These are phyloP conservation scores for Penicillium aurantiogriseum DNA, from an alignment of 2,329 filamentous ascomycete species.

Conservation along the genomic window DNA sequence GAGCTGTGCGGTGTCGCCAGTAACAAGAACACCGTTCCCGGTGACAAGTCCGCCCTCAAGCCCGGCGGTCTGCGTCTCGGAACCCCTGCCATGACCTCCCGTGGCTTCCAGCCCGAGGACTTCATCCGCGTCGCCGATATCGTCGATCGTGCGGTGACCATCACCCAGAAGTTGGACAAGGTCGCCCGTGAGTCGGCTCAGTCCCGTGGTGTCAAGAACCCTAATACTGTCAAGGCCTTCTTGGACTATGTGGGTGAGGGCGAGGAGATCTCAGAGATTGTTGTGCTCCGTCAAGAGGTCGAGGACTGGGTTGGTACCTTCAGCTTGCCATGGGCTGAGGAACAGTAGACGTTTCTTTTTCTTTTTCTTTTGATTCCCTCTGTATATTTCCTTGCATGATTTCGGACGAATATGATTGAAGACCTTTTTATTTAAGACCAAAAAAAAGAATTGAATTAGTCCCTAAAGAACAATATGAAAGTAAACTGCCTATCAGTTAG, in stretches of 20 bases:
- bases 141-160: slow-evolving; percentile 77
- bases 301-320: slow-evolving; percentile 83
- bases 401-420: slow-evolving; percentile 28
- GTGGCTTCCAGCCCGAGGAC: slow-evolving; percentile 85
- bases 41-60: slow-evolving; percentile 88
- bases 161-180: slow-evolving; percentile 76
- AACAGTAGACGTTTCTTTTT: slow-evolving; percentile 44
- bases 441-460: background rate
- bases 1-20: slow-evolving; percentile 94
- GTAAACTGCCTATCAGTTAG: background rate
- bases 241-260: slow-evolving; percentile 79
- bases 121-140: slow-evolving; percentile 84
- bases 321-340: slow-evolving; percentile 77
- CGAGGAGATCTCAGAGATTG: slow-evolving; percentile 80
- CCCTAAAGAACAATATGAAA: background rate
- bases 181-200: slow-evolving; percentile 69
- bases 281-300: slow-evolving; percentile 83
- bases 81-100: slow-evolving; percentile 94
- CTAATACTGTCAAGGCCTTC: slow-evolving; percentile 99
- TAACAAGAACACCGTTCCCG: slow-evolving; percentile 98
- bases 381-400: slow-evolving; percentile 22
- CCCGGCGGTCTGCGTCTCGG: slow-evolving; percentile 93
- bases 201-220: slow-evolving; percentile 81
- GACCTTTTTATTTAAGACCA: slow-evolving; percentile 4
- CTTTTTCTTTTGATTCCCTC: slow-evolving; percentile 8